These are phyloP conservation scores for Epichloe sylvatica DNA, from an alignment of 2,329 filamentous ascomycete species.

Conservation along the genomic window DNA sequence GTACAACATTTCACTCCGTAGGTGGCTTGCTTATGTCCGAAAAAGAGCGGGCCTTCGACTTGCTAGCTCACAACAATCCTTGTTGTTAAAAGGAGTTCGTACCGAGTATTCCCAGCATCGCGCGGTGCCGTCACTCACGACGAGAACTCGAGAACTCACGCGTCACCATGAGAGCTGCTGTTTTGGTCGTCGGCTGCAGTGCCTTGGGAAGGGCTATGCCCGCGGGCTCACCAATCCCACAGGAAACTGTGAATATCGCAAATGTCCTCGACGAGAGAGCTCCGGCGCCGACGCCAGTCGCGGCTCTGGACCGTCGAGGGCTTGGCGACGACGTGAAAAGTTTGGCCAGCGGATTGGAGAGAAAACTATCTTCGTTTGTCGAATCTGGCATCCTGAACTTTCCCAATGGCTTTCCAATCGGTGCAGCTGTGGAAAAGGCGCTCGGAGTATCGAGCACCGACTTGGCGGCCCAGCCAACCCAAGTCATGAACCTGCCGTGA, in stretches of 20 bases:
- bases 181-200: slow-evolving; percentile 2
- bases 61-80: no score
- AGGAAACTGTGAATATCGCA: neutral
- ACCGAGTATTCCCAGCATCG: neutral
- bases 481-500: slow-evolving; percentile 55
- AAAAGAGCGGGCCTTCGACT: no score
- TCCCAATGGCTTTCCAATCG: slow-evolving; percentile 53
- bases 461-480: slow-evolving; percentile 48
- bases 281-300: slow-evolving; percentile 13
- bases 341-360: slow-evolving; percentile 37
- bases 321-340: slow-evolving; percentile 30
- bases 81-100: no score
- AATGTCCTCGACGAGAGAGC: slow-evolving; percentile 6
- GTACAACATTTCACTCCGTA: no score
- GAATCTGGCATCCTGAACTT: slow-evolving; percentile 52
- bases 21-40: neutral
- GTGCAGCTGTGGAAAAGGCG: slow-evolving; percentile 43
- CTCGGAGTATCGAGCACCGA: slow-evolving; percentile 45
- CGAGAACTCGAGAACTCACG: neutral
- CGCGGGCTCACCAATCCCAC: neutral
- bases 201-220: slow-evolving; percentile 1
- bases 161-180: neutral
- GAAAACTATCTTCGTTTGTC: slow-evolving; percentile 44
- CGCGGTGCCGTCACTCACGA: neutral
- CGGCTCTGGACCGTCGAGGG: slow-evolving; percentile 17